Conservation (phyloP, 2,329 filamentous ascomycete genomes). For the Dendryphion nanum region DNA sequence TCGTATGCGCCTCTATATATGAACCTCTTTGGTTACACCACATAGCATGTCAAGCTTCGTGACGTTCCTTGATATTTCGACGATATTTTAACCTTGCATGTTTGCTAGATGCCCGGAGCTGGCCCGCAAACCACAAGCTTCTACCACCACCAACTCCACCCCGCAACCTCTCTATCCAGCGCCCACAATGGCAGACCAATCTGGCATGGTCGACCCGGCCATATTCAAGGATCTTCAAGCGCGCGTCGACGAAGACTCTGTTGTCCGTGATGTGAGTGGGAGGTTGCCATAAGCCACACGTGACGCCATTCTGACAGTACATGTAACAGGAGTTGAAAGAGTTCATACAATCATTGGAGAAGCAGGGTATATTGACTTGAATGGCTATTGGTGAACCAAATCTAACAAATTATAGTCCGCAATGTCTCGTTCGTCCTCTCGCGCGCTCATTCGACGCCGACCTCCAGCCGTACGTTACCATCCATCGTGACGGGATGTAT, state of each 20-base stretch:
- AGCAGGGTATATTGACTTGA: conserved; percentile 55
- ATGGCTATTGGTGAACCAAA: background rate
- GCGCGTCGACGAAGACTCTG: conserved; percentile 84
- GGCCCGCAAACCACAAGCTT: background rate
- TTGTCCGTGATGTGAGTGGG: conserved; percentile 69
- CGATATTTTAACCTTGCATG: no score
- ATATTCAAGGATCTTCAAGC: conserved; percentile 86
- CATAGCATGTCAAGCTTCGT: no score
- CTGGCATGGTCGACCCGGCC: conserved; percentile 68
- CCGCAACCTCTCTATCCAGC: background rate
- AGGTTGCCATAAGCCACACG: conserved; percentile 13
- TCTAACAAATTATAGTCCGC: conserved; percentile 54
- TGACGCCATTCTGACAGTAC: conserved; percentile 25
- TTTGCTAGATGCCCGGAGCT: no score
- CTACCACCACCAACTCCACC: background rate
- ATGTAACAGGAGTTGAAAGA: conserved; percentile 65
- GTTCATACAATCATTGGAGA: conserved; percentile 78
- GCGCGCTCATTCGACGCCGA: conserved; percentile 82
- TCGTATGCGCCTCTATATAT: no score
- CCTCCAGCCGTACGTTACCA: conserved; percentile 54
- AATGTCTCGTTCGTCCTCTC: conserved; percentile 81
- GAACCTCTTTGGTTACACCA: no score
- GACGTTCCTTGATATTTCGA: no score
- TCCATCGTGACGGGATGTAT: background rate
- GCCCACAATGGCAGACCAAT: conserved; percentile 27